Base-by-base conservation (phyloP, 129 eudicot species). In the Pseudognaphalium luteoalbum region DNA sequence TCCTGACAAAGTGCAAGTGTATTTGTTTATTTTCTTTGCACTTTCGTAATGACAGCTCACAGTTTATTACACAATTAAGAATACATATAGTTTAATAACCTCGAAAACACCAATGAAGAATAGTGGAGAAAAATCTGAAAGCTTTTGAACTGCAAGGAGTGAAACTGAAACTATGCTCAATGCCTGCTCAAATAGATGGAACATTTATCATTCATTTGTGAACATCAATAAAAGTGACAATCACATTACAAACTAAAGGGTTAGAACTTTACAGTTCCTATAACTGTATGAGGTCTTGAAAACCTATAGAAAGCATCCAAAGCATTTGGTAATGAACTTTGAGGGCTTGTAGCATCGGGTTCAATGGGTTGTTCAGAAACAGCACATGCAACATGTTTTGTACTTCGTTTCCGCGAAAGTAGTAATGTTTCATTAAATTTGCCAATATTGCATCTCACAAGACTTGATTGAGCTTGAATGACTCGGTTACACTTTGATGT, bases 81-180 rank as follows among this genome's bases (percentile, higher is more conserved):
- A 72, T 34, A 73, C 42, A 68, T 41, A 75, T 58, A 17, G 76
- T 67, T 71, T 6, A 61, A 84, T 81, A 78, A 94, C 99, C 99
- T 94, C 90, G 32, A 91, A 79, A 76, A 91, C 84, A 68, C 99
- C 93, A 17, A 86, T 81, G 77, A 91, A 81, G 84, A 94, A 91
- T 16, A 86, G 15, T 30, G 97, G 97, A 79, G 97, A 84, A 78
- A 94, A 73, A 86, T 94, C 99, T 32, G 99, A 91, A 66, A 91
- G 80, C 81, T 86, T 94, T 79, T 94, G 77, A 65, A 94, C 92
- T 79, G 99, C 99, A 79, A 94, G 99, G 82, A 94, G 96, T 83
- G 99, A 94, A 83, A 94, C 99, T 64, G 99, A 94, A 82, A 91
- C 71, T 81, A 94, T 91, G 94, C 99, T 94, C 89, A 94, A 86